Base-by-base conservation (phyloP, 257 asterid species). In the Fraxinus cuspidata region DNA sequence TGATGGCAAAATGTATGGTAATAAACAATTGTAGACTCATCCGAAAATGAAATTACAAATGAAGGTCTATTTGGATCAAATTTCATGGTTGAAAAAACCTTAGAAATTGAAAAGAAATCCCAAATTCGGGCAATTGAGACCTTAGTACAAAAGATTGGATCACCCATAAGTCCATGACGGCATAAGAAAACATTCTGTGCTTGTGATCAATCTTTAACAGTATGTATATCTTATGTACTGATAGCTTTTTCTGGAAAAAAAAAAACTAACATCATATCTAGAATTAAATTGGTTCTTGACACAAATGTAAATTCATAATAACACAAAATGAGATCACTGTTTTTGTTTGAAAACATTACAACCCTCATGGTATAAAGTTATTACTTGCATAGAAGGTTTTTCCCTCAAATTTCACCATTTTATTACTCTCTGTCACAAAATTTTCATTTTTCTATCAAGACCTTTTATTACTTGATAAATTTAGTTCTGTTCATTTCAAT, bases 271-370 rank as follows among this genome's bases (percentile, higher is more conserved):
- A 31, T 32, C 69, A 60, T 32, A 42, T 34, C 21, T 31, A 78
- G 53, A 72, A 64, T 60, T 21, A 35, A 44, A 51, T 51, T 18
- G 31, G 27, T 34, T 23, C 19, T 21, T 25, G 70, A 53, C 40
- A 28, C 7, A 12, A 42, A 42, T 37, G 32, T 32, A 69, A 63
- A 75, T 68, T 71, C 70, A 73, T 29, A 72, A 27, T 66, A 69
- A 65, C 77, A 51, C 71, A 28, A 73, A 71, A 72, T 21, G 60
- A 49, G 67, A 81, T 67, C 75, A 28, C 29, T 32, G 16, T 64
- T 76, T 64, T 71, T 51, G 71, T 21, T 31, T 44, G 40, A 18
- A n/a, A 66, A 37, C 32, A 64, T 72, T 65, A 27, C 49, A n/a
- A 11, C 64, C 31, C 58, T 31, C 38, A 34, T 37, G 47, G 34